A percentile compares a stretch with the other conserved stretches of the same genome.
Conservation (phyloP, 768 basidiomycete species). For the Russula brevipes region DNA sequence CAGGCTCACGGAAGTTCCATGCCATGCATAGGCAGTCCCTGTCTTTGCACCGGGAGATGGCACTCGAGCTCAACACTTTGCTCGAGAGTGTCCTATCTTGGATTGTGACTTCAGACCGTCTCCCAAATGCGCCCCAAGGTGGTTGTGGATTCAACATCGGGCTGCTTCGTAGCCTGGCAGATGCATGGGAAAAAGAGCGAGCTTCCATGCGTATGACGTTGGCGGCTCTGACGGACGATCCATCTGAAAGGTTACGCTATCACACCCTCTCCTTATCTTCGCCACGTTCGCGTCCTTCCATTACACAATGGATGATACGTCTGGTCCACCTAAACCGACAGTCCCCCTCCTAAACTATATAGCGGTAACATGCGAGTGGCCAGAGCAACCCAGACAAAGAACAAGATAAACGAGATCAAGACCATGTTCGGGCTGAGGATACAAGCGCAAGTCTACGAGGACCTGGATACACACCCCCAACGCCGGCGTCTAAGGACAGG, state of each 20-base stretch:
- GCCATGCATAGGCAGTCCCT: not conserved
- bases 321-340: no score
- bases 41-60: not conserved
- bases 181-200: not conserved
- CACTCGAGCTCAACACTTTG: not conserved
- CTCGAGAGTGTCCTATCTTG: not conserved
- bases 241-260: not conserved
- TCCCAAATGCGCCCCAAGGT: not conserved
- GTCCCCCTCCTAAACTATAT: no score
- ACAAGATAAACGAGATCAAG: no score
- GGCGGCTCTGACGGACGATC: not conserved
- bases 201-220: not conserved
- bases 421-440: no score
- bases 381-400: no score
- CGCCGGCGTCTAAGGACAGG: no score
- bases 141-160: not conserved
- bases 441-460: no score
- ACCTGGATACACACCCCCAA: no score
- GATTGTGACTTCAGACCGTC: not conserved
- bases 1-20: not conserved
- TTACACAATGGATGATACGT: no score
- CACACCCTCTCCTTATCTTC: not conserved
- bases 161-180: not conserved
- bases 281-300: no score
- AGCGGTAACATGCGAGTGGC: no score